Evolutionary conservation across 805 yeast species (phyloP), one percentile per base, ranked within the genome.

Genomic region (Wickerhamiella kurtzmanii): DNA sequence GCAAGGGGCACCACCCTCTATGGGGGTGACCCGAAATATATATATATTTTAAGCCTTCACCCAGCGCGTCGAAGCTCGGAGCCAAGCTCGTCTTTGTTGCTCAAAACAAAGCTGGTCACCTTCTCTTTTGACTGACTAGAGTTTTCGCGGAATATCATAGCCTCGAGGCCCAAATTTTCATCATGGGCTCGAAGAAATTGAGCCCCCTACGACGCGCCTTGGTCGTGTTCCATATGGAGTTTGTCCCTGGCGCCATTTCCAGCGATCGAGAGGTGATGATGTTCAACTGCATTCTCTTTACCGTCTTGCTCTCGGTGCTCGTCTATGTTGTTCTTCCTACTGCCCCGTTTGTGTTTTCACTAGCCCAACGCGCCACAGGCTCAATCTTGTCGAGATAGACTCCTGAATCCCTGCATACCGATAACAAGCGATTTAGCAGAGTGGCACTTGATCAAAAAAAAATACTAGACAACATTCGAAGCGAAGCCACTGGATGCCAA

Each of bases 161-260:
- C n/a, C n/a, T n/a, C n/a, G n/a, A n/a, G n/a, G n/a, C n/a, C n/a
- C n/a, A n/a, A n/a, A n/a, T n/a, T n/a, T n/a, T n/a, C n/a, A n/a
- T n/a, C 32, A 25, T 25, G 32, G 32, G 32, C 11, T 6, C 32
- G 9, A 11, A 25, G 32, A 25, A 25, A 25, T 11, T 25, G 9
- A 25, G 32, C 11, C 32, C 32, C 32, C 11, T 25, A 6, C 32
- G 18, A 5, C 47, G 53, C 22, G 48, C 48, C 17, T 22, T 22
- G 43, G 13, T 11, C 11, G 38, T 52, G 17, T 45, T 48, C 42
- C 44, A 53, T 42, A 41, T 52, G 44, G 56, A 53, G 44, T 28
- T 50, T 19, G 45, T 49, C 15, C 56, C 56, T 9, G 48, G 48
- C n/a, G 21, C 46, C 6, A 39, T 49, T 20, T 13, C 41, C 5